phyloP scores from a whole-genome alignment of 768 basidiomycete genomes.

The Macrocybe gigantea region DNA sequence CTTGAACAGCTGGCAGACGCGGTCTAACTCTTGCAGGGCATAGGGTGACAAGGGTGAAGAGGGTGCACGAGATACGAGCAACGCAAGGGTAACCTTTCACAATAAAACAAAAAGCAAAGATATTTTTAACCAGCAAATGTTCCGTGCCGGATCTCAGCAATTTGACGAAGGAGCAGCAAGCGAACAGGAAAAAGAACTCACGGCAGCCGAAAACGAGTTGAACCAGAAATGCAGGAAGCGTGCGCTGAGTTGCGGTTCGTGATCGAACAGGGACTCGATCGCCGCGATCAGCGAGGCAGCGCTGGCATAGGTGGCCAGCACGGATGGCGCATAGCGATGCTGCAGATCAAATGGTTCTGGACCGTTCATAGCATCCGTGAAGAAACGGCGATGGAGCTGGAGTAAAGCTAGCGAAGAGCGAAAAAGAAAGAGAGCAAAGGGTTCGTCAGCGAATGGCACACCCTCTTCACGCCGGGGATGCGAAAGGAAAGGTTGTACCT shows the following conservation, averaged over 20 bases:
- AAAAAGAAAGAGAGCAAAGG: not conserved
- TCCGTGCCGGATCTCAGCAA: not conserved
- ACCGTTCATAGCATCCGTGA: constrained; percentile 57
- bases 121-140: not conserved
- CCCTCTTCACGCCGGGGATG: too few relatives aligned
- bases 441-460: too few relatives aligned
- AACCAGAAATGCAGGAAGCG: constrained; percentile 73
- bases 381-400: constrained; percentile 63
- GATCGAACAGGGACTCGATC: constrained; percentile 48
- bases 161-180: not conserved
- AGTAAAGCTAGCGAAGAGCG: constrained; percentile 44
- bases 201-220: constrained; percentile 67
- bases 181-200: constrained; percentile 25
- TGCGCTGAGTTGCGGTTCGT: constrained; percentile 54
- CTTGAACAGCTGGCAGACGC: constrained; percentile 49
- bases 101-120: not conserved
- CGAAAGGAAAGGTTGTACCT: constrained; percentile 25
- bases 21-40: constrained; percentile 58
- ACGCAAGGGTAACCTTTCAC: constrained; percentile 52
- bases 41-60: constrained; percentile 49
- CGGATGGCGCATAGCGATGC: constrained; percentile 63
- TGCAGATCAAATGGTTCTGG: constrained; percentile 48
- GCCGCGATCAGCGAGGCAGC: constrained; percentile 53
- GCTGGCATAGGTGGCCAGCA: constrained; percentile 61
- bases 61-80: constrained; percentile 60